Conservation (phyloP, 495 filamentous ascomycete genomes). For the Hypoxylon fuscum region DNA sequence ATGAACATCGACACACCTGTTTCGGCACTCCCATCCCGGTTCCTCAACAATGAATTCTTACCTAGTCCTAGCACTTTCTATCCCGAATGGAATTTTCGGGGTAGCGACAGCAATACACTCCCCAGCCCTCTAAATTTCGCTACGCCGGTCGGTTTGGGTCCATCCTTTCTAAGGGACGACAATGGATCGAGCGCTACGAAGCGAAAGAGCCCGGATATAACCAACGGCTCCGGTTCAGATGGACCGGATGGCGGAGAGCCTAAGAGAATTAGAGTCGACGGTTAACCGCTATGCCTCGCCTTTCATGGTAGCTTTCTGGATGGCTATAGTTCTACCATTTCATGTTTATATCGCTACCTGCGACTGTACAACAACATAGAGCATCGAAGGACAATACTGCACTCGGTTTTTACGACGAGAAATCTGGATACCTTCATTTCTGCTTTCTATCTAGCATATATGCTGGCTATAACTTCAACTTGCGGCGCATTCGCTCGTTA, state of each 20-base stretch:
- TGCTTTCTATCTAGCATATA: constrained; percentile 29
- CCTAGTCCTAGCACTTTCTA: constrained; percentile 92
- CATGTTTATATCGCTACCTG: constrained; percentile 21
- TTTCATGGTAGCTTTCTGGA: neutral
- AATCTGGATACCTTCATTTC: constrained; percentile 34
- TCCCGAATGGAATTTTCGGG: constrained; percentile 81
- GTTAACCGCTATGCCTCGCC: constrained; percentile 10
- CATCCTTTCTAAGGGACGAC: constrained; percentile 71
- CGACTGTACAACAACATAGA: constrained; percentile 31
- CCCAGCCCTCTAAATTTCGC: constrained; percentile 92
- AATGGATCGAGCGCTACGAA: constrained; percentile 44
- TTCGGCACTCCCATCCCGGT: constrained; percentile 94
- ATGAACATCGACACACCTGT: constrained; percentile 94
- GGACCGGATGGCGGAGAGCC: constrained; percentile 50
- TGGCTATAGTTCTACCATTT: constrained; percentile 3
- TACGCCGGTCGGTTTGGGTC: constrained; percentile 78
- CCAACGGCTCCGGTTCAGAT: constrained; percentile 42
- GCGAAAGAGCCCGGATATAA: constrained; percentile 60
- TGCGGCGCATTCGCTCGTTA: constrained; percentile 28
- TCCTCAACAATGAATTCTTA: constrained; percentile 83
- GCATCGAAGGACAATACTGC: constrained; percentile 13
- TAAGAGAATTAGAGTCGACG: constrained; percentile 56
- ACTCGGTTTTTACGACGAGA: constrained; percentile 5
- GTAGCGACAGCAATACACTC: constrained; percentile 79
- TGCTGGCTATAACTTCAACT: constrained; percentile 22